A percentile compares a stretch with the other conserved stretches of the same genome.
Evolutionary conservation across 495 filamentous ascomycete genomes (phyloP).

Genomic region (Aspergillus affinis): DNA sequence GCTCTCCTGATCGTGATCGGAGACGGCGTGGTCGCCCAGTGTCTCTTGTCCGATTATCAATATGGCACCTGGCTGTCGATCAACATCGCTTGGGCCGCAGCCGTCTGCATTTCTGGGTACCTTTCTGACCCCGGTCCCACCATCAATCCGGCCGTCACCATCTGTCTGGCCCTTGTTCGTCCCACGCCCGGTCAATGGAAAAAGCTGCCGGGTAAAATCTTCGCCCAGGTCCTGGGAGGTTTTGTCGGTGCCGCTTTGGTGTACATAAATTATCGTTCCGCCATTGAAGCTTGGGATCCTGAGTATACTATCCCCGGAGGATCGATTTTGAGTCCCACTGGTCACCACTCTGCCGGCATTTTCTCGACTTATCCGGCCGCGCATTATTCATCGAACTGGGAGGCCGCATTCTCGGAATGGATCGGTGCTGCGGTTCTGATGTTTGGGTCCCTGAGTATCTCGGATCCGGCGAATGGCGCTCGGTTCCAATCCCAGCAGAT

Average conservation of each 20-base stretch:
- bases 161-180: constrained; percentile 31
- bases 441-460: constrained; percentile 32
- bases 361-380: constrained; percentile 34
- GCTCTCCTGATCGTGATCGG: constrained; percentile 38
- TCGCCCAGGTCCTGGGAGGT: constrained; percentile 34
- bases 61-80: constrained; percentile 42
- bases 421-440: constrained; percentile 35
- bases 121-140: constrained; percentile 31
- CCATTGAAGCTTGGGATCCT: constrained; percentile 36
- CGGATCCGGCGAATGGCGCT: constrained; percentile 27
- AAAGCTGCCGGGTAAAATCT: constrained; percentile 29
- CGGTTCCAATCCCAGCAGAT: constrained; percentile 33
- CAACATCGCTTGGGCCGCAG: constrained; percentile 38
- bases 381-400: constrained; percentile 33
- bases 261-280: constrained; percentile 37
- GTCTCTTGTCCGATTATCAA: constrained; percentile 35
- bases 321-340: constrained; percentile 33
- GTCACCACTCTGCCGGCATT: constrained; percentile 37
- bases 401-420: constrained; percentile 34
- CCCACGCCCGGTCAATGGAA: constrained; percentile 32
- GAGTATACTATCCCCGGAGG: constrained; percentile 40
- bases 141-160: constrained; percentile 34
- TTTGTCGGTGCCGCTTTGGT: constrained; percentile 37
- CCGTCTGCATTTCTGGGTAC: constrained; percentile 32
- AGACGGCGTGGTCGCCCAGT: constrained; percentile 38